Percentiles rank a stretch among this genome's conserved stretches.
phyloP scores from a whole-genome alignment of 495 filamentous ascomycete genomes.

The Opeltia flavorubescens region DNA sequence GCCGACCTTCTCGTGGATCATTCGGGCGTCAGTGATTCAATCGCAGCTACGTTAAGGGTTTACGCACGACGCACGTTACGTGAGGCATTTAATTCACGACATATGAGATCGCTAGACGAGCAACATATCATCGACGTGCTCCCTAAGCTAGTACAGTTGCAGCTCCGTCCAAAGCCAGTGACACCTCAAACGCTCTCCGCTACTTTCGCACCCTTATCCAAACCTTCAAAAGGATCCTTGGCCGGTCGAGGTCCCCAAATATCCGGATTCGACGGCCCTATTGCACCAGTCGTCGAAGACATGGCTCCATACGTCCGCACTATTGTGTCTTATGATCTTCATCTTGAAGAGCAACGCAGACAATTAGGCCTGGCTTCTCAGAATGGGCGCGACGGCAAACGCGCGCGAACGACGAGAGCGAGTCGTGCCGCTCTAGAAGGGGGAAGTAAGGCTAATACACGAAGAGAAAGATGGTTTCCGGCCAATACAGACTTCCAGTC shows the following conservation, averaged over 20 bases:
- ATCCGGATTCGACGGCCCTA: slow-evolving; percentile 59
- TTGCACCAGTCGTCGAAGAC: slow-evolving; percentile 51
- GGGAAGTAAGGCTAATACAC: slow-evolving; percentile 52
- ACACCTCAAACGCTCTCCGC: slow-evolving; percentile 30
- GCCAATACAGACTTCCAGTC: slow-evolving; percentile 43
- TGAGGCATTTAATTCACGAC: not conserved
- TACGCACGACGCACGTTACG: not conserved
- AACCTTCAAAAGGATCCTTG: slow-evolving; percentile 25
- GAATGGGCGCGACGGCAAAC: slow-evolving; percentile 39
- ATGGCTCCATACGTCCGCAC: slow-evolving; percentile 71
- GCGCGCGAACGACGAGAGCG: slow-evolving; percentile 60
- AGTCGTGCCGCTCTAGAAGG: slow-evolving; percentile 76
- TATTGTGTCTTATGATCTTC: slow-evolving; percentile 63
- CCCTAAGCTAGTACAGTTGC: not conserved
- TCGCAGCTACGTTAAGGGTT: slow-evolving; percentile 25
- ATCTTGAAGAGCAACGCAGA: slow-evolving; percentile 50
- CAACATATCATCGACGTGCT: not conserved
- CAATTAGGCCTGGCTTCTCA: slow-evolving; percentile 40
- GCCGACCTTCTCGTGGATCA: slow-evolving; percentile 29
- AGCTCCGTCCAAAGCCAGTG: slow-evolving; percentile 8
- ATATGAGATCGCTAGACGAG: not conserved
- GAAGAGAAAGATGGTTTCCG: slow-evolving; percentile 71
- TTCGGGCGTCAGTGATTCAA: slow-evolving; percentile 21
- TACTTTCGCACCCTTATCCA: slow-evolving; percentile 44
- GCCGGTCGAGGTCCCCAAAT: slow-evolving; percentile 23